Conservation (phyloP, 2,329 filamentous ascomycete genomes). For the Colletotrichum gigasporum region DNA sequence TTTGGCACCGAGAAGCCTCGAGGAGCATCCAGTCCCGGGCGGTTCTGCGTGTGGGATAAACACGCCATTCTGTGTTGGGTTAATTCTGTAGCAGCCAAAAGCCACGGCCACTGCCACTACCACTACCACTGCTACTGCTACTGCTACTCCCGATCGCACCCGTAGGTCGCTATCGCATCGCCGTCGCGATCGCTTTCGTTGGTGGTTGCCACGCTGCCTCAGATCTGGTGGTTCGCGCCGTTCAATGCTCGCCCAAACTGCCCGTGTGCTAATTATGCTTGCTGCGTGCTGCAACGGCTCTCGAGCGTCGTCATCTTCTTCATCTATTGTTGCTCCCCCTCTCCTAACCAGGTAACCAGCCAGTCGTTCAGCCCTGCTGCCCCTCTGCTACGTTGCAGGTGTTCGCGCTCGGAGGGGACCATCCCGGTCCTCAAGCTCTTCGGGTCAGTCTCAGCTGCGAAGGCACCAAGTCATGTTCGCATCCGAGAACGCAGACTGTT, state of each 20-base stretch:
- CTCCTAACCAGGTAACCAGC: too few relatives aligned
- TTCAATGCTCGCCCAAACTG: too few relatives aligned
- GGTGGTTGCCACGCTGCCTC: neutral
- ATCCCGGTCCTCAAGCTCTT: neutral
- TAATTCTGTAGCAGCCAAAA: too few relatives aligned
- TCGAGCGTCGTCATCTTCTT: neutral
- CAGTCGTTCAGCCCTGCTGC: too few relatives aligned
- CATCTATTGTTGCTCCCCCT: neutral
- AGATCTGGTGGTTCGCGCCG: neutral
- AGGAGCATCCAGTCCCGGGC: neutral
- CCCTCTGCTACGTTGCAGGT: neutral
- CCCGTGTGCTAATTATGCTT: too few relatives aligned
- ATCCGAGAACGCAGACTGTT: slow-evolving; percentile 1
- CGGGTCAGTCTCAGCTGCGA: slow-evolving; percentile 2
- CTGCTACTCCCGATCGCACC: too few relatives aligned
- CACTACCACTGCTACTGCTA: too few relatives aligned
- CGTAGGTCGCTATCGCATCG: neutral
- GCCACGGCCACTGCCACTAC: too few relatives aligned
- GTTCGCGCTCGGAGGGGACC: neutral
- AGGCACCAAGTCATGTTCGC: neutral
- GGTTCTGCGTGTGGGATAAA: neutral
- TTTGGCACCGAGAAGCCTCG: neutral
- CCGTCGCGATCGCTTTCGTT: neutral
- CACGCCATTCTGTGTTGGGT: neutral
- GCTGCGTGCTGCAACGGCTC: too few relatives aligned